Evolutionary conservation across 768 basidiomycete genomes (phyloP).

Genomic region (Amanita phalloides): DNA sequence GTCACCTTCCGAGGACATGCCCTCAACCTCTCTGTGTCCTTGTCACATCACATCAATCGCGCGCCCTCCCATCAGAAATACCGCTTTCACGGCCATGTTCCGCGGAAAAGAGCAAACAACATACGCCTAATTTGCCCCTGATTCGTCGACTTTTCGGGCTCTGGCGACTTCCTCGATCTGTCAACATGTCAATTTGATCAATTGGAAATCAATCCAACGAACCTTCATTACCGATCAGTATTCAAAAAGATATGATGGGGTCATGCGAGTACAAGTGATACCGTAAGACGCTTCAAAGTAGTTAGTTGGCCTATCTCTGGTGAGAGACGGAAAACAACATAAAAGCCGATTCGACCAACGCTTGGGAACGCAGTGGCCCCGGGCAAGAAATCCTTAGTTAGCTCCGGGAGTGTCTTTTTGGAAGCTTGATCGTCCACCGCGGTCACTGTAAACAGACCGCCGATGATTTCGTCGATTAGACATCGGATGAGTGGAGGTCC

Average conservation of each 20-base stretch:
- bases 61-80: not conserved
- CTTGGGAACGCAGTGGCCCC: not conserved
- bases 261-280: not conserved
- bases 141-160: not conserved
- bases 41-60: not conserved
- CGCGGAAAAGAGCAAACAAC: not conserved
- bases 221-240: not conserved
- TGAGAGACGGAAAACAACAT: no score
- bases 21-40: not conserved
- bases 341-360: not conserved
- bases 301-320: not conserved
- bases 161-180: not conserved
- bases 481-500: not conserved
- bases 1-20: not conserved
- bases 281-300: not conserved
- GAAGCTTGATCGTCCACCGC: not conserved
- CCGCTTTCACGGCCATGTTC: not conserved
- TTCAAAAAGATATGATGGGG: not conserved
- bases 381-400: not conserved
- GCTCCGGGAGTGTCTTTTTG: not conserved
- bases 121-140: not conserved
- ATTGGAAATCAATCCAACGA: not conserved
- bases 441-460: not conserved
- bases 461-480: not conserved
- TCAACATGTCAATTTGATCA: not conserved